Conservation (phyloP, 1,284 basidiomycete species). For the Cystobasidium pallidum region DNA sequence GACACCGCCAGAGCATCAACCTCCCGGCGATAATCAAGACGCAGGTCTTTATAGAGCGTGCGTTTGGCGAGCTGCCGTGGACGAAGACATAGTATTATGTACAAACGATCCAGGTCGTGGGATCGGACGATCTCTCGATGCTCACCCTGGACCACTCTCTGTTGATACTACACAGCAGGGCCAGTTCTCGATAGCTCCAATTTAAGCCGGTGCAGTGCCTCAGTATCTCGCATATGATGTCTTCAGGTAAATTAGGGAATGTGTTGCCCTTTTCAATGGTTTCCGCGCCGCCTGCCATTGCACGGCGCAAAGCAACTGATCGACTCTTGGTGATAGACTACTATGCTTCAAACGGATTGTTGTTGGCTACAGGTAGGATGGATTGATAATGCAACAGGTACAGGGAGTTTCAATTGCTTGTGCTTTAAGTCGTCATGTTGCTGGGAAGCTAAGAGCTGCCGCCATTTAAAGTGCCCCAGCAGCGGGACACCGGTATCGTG, state of each 20-base stretch:
- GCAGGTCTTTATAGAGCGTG: slow-evolving; percentile 25
- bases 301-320: not conserved
- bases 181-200: slow-evolving; percentile 38
- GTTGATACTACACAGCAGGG: slow-evolving; percentile 17
- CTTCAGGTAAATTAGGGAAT: slow-evolving; percentile 24
- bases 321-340: too few species aligned
- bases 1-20: slow-evolving; percentile 16
- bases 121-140: not conserved
- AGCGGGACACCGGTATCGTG: not conserved
- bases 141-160: slow-evolving; percentile 22
- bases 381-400: not conserved
- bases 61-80: slow-evolving; percentile 20
- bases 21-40: slow-evolving; percentile 34
- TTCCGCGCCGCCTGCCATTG: not conserved
- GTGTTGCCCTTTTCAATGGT: not conserved
- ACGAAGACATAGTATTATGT: not conserved
- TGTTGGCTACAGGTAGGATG: not conserved
- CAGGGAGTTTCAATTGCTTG: not conserved
- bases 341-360: too few species aligned
- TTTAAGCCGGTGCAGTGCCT: slow-evolving; percentile 23
- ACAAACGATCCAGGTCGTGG: not conserved
- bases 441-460: not conserved
- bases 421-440: not conserved
- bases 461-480: not conserved
- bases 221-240: slow-evolving; percentile 41